Percentiles rank a stretch among this genome's conserved stretches.
Conservation (phyloP, 2,329 filamentous ascomycete genomes). For the Botrytis fabae region DNA sequence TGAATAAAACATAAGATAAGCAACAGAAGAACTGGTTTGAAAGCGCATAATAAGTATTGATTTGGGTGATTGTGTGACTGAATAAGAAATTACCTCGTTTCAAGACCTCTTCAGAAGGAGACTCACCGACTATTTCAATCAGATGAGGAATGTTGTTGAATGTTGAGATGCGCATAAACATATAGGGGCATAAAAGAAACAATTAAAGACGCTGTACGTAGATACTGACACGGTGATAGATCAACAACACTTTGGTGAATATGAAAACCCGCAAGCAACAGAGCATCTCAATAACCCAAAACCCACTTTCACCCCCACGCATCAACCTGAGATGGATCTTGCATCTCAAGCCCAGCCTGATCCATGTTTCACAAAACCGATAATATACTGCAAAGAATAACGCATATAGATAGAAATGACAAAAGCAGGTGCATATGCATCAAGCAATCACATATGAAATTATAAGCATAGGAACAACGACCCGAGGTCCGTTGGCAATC, state of each 20-base stretch:
- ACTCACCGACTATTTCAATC: not conserved
- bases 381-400: not conserved
- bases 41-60: not conserved
- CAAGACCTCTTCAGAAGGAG: not conserved
- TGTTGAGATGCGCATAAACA: not conserved
- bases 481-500: not conserved
- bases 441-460: not conserved
- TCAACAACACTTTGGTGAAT: not conserved
- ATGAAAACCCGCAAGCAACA: not conserved
- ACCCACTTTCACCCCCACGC: not conserved
- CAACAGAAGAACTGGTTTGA: no score
- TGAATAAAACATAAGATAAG: not conserved
- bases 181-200: no score
- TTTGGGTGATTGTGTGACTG: no score
- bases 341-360: not conserved
- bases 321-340: not conserved
- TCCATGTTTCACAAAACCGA: not conserved
- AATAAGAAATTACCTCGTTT: not conserved
- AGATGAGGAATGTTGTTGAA: no score
- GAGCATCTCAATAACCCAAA: not conserved
- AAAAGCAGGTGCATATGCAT: conserved; percentile 5
- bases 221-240: not conserved
- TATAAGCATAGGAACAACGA: not conserved
- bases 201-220: not conserved
- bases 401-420: not conserved